phyloP scores from a whole-genome alignment of 306 rosid species.

The Prunus fruticosa region DNA sequence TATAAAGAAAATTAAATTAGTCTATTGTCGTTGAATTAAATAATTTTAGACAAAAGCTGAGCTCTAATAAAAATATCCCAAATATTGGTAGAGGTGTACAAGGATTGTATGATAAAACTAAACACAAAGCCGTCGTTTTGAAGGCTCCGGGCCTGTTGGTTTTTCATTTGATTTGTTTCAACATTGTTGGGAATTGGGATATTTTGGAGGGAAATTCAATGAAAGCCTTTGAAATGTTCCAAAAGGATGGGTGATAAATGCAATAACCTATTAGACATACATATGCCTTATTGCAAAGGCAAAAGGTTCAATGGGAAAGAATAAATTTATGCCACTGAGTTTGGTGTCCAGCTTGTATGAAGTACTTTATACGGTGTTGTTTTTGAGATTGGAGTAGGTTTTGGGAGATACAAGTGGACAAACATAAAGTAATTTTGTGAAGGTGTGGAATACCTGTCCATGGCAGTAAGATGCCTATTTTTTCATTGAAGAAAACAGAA shows the following conservation, averaged over 20 bases:
- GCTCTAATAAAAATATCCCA: background rate
- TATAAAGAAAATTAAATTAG: background rate
- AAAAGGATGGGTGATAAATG: background rate
- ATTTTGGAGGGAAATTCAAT: background rate
- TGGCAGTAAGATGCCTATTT: background rate
- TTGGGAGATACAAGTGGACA: background rate
- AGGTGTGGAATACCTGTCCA: background rate
- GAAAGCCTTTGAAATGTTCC: background rate
- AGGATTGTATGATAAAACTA: background rate
- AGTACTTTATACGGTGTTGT: background rate
- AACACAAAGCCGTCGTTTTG: background rate
- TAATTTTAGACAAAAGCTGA: background rate
- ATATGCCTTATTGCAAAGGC: background rate
- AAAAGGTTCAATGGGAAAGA: background rate
- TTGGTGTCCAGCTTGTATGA: background rate
- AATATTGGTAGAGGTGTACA: background rate
- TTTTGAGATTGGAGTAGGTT: background rate
- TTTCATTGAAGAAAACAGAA: background rate
- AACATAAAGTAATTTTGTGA: background rate
- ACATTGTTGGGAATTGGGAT: background rate
- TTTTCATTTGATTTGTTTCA: background rate
- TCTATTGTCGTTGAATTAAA: background rate
- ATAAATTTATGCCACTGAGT: background rate
- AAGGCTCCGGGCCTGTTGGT: background rate
- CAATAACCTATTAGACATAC: background rate